Evolutionary conservation across 139 green algal species (phyloP), one percentile per base, ranked within the genome.

Genomic region (Marvania coccoides): DNA sequence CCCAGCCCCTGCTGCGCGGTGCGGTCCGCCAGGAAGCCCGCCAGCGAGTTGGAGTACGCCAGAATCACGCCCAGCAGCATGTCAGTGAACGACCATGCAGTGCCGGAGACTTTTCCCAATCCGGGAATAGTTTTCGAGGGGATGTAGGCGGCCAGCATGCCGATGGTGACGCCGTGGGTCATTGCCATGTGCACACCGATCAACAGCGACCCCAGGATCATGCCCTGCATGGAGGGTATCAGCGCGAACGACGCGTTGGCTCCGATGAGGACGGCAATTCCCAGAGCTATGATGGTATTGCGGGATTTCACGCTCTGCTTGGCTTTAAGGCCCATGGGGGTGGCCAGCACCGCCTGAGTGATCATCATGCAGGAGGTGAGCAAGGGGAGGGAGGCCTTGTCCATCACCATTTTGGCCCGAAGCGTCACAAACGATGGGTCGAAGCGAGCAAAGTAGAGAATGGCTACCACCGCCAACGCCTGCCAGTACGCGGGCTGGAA

Each of bases 391-490:
- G 76, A 62, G 10, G 66, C 61, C 60, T 82, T 85, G 39, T 81
- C 59, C 81, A 95, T 88, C 4, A 73, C 84, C 61, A 73, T 64
- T 58, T 84, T 88, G 58, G 86, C 88, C 15, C 86, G 66, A 13
- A 95, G 64, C 1, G 70, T 83, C 35, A 93, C 73, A 75, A 93
- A 95, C 14, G 78, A 85, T 34, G 82, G 73, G 54, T 95, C 88
- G 55, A 95, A 95, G 56, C 88, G 81, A 1, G 86, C 85, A 66
- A 95, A 85, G 73, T 92, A 93, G 12, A 95, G 78, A 1, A 90
- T 47, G 9, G 63, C 67, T 30, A 90, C 81, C 29, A 90, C 83
- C 2, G 58, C 47, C 40, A 93, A 77, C 6, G 88, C 86, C 71
- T 94, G 83, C 73, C 86, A 95, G 76, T 95, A 95, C 9, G 72